Base-by-base conservation (phyloP, 345 rosid genomes). In the Punica granatum region DNA sequence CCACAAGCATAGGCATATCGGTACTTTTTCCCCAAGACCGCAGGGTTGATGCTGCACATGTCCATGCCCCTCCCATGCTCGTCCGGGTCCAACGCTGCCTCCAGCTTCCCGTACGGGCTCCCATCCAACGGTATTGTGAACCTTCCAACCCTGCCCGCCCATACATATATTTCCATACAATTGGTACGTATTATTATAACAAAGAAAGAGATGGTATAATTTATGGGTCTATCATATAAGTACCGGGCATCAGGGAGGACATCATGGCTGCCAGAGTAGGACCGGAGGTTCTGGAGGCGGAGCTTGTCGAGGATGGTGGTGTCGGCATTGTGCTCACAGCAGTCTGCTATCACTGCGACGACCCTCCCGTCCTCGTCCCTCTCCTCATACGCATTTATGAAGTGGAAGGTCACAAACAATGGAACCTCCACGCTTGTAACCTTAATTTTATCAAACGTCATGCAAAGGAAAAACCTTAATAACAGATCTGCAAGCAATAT, bases 51-150 rank as follows among this genome's bases (percentile, higher is more conserved):
- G 81, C 89, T 87, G 77, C 98, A 93, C 98, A 93, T 90, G 67
- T 93, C 98, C 94, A 93, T 87, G 25, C 94, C 98, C 70, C 84
- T 89, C 4, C 99, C 99, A 78, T 93, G 98, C 68, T 93, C 90
- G 61, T 89, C 80, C 13, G 98, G 88, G 66, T 89, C 89, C 79
- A 93, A 73, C 2, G 97, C 97, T 34, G 92, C 82, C 78, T 85
- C 96, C 59, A 94, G 65, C 56, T 62, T 76, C 66, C 99, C 96
- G 12, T 72, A 72, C 35, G 84, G 86, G 72, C 92, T 87, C 75
- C 99, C 99, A 54, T 90, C 96, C 31, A 94, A 56, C 28, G 99
- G 99, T 70, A 94, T 85, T 44, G 0, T 82, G 69, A 94, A 94
- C 78, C 99, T 86, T 72, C 99, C 99, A 5, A 94, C 96, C 87